Evolutionary conservation across 2,329 filamentous ascomycete species (phyloP), one percentile per base, ranked within the genome.

Genomic region (Saccharata proteae): DNA sequence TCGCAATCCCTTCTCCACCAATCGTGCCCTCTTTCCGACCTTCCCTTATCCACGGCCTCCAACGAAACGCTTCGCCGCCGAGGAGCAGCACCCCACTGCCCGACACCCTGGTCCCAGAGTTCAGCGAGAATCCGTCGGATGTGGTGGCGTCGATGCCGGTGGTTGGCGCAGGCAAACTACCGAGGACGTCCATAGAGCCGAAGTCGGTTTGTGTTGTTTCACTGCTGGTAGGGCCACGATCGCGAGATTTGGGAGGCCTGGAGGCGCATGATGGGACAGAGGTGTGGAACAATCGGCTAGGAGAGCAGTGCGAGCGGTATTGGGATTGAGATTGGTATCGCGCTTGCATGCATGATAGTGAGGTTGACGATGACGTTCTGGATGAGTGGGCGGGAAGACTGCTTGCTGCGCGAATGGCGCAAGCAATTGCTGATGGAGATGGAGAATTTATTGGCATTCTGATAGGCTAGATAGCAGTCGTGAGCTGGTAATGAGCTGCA

Each of bases 141-240:
- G 80, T 73, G 58, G 83, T 93, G 5, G 80, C 75, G 45, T 94
- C 85, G 26, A 98, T 74, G 2, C 76, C 75, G 0, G 84, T 93
- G 0, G 84, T 76, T 0, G 88, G 90, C 4, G 72, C 65, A 0
- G 84, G 80, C 1, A 76, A 74, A 42, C 74, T 75, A 23, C 73
- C 77, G 4, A 96, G 67, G 5, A 98, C 77, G 52, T 98, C 77
- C 41, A 96, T 67, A 10, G 70, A 67, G 24, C 59, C 62, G 43
- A 96, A 84, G 57, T 90, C 78, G 3, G 76, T 78, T 43, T 72
- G 71, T 2, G 74, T 77, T 29, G 68, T 61, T 61, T 79, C 74
- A 22, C 61, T 54, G 24, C 67, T 72, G n/a, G 57, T 48, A 0
- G 74, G 74, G 9, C 73, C 74, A 33, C 75, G 72, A 48, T 77